A percentile compares a stretch with the other conserved stretches of the same genome.
These are phyloP conservation scores for Erythrophleum fordii DNA, from an alignment of 306 rosid species.

Conservation along the genomic window DNA sequence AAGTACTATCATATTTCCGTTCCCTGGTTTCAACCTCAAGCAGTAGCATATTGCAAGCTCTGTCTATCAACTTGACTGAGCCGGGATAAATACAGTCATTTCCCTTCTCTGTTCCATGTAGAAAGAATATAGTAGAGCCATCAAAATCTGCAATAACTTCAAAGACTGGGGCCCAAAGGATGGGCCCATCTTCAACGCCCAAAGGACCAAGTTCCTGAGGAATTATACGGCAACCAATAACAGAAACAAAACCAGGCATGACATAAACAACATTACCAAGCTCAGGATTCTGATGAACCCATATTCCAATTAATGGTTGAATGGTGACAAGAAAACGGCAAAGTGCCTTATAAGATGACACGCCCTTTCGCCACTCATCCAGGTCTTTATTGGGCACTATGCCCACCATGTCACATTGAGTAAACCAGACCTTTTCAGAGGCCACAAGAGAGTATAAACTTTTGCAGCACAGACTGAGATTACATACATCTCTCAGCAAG, in stretches of 20 bases:
- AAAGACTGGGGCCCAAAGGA: slow-evolving; percentile 90
- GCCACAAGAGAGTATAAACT: slow-evolving; percentile 54
- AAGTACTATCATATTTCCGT: slow-evolving; percentile 33
- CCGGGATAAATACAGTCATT: slow-evolving; percentile 76
- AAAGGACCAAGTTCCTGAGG: slow-evolving; percentile 93
- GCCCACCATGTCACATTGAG: slow-evolving; percentile 68
- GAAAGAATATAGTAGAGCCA: slow-evolving; percentile 64
- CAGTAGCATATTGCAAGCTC: slow-evolving; percentile 71
- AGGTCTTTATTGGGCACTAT: slow-evolving; percentile 63
- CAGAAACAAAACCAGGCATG: slow-evolving; percentile 89
- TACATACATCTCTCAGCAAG: slow-evolving; percentile 70
- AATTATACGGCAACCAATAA: slow-evolving; percentile 84
- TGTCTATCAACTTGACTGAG: slow-evolving; percentile 55
- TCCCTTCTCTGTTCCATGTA: slow-evolving; percentile 83
- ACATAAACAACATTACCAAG: slow-evolving; percentile 92
- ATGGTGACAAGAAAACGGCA: slow-evolving; percentile 68
- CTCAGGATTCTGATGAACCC: slow-evolving; percentile 99
- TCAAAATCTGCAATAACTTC: slow-evolving; percentile 69
- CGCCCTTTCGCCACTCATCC: slow-evolving; percentile 70
- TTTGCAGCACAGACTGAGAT: slow-evolving; percentile 65
- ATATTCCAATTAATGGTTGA: slow-evolving; percentile 77
- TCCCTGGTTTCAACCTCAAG: slow-evolving; percentile 79
- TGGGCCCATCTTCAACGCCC: slow-evolving; percentile 88
- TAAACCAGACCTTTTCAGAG: slow-evolving; percentile 77
- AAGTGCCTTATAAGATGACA: slow-evolving; percentile 76